Percentiles rank a stretch among this genome's conserved stretches.
phyloP scores from a whole-genome alignment of 2,329 filamentous ascomycete genomes.

The Simplicillium sp. region DNA sequence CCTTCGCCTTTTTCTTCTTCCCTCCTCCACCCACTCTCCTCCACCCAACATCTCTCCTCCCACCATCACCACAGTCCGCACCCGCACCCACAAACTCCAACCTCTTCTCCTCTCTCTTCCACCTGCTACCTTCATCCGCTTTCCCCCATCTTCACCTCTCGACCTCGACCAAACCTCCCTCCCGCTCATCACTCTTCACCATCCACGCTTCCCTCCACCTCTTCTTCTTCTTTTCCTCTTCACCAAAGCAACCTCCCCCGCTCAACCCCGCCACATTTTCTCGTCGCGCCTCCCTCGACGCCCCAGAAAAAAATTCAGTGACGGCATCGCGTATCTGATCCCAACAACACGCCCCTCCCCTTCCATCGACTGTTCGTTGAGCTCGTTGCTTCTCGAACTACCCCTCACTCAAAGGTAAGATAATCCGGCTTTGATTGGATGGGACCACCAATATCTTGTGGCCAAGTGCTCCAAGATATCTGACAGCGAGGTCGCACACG shows the following conservation, averaged over 20 bases:
- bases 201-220: constrained; percentile 2
- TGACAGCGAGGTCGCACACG: too few relatives aligned
- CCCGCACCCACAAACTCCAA: constrained; percentile 14
- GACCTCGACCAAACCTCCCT: constrained; percentile 5
- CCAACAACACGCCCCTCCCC: neutral
- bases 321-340: too few relatives aligned
- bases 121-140: constrained; percentile 9
- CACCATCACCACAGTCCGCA: constrained; percentile 12
- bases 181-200: constrained; percentile 3
- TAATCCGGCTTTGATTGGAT: too few relatives aligned
- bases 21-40: constrained; percentile 16
- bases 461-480: too few relatives aligned
- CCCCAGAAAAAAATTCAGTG: too few relatives aligned
- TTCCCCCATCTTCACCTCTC: constrained; percentile 11
- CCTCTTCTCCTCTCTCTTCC: constrained; percentile 9
- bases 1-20: constrained; percentile 13
- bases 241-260: constrained; percentile 6
- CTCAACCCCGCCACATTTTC: constrained; percentile 9
- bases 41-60: constrained; percentile 14
- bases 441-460: too few relatives aligned
- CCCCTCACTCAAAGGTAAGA: constrained; percentile 3
- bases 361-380: neutral
- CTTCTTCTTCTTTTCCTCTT: constrained; percentile 8
- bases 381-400: constrained; percentile 6
- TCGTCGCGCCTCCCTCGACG: constrained; percentile 8